Evolutionary conservation across 2,329 filamentous ascomycete genomes (phyloP), one percentile per base, ranked within the genome.

Genomic region (Talaromyces sp.): DNA sequence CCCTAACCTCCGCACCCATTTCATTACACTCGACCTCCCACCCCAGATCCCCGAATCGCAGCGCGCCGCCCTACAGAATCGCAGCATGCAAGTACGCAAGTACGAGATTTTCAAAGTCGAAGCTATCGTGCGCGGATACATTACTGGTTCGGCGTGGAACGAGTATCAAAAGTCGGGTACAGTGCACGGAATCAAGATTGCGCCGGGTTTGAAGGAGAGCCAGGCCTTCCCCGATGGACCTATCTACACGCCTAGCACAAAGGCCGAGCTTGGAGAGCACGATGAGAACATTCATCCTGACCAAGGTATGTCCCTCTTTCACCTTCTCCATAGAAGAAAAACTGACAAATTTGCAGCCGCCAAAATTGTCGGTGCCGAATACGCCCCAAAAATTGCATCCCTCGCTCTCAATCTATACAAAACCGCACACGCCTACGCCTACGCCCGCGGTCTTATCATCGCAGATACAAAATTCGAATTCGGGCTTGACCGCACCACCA

Each of bases 71-170:
- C 80, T 89, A 56, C 83, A 86, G 63, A 82, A 86, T 70, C 88
- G 92, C 66, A 88, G 85, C 74, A 96, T 96, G 92, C 85, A 87
- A 69, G 90, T 94, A 63, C 87, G 88, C 67, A 87, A 87, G 69
- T 83, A 92, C 65, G 86, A 88, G 71, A 87, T 95, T 68, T 87
- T 96, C 66, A 90, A 91, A 27, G 83, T 96, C 68, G 91, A 94
- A 79, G 90, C 88, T 50, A 94, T 94, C 68, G 91, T 96, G n/a
- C 88, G 92, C 65, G 93, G 93, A 70, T 96, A 96, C 81, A 88
- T 97, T 74, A 93, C 93, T 6, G 93, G 93, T 50, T 90, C 88
- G 54, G 92, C 91, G 0, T 96, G 91, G 90, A 84, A 84, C 45
- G 92, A 96, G 80, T 91, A 95, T 81, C 81, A 86, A 74, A 83